These are phyloP conservation scores for Candida awuae DNA, from an alignment of 805 yeast genomes.

Conservation along the genomic window DNA sequence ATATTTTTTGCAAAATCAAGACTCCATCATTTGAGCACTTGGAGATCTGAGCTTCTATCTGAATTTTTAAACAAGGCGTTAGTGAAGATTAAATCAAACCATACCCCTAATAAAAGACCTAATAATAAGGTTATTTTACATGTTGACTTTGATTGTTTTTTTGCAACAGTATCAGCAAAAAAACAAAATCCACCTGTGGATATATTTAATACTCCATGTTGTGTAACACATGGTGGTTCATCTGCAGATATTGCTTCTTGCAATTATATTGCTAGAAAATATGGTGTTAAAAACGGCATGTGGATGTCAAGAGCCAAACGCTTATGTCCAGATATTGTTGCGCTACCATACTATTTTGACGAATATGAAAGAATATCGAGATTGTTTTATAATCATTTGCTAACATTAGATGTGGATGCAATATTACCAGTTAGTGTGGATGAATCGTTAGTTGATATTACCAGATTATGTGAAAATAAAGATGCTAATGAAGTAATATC, in stretches of 20 bases:
- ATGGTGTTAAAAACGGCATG: constrained; percentile 82
- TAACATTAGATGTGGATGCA: constrained; percentile 36
- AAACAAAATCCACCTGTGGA: constrained; percentile 42
- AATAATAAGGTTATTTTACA: constrained; percentile 46
- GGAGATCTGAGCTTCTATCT: constrained; percentile 70
- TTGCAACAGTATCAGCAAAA: constrained; percentile 75
- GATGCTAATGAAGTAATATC: constrained; percentile 25
- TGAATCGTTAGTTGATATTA: constrained; percentile 75
- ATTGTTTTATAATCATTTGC: constrained; percentile 52
- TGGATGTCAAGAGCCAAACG: constrained; percentile 66
- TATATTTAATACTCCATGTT: constrained; percentile 44
- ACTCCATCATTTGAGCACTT: constrained; percentile 77
- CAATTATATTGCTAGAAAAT: constrained; percentile 76
- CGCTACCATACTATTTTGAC: constrained; percentile 66
- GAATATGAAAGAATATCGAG: constrained; percentile 61
- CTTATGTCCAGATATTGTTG: constrained; percentile 53
- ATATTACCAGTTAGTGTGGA: constrained; percentile 85
- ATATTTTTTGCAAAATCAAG: constrained; percentile 75
- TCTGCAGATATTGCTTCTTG: constrained; percentile 86
- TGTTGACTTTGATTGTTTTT: constrained; percentile 90
- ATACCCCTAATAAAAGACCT: not conserved
- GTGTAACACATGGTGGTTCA: constrained; percentile 52
- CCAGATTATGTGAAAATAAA: constrained; percentile 17
- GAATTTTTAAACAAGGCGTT: constrained; percentile 45
- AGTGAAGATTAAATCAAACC: constrained; percentile 1